Evolutionary conservation across 2,329 filamentous ascomycete species (phyloP).

Genomic region (Dactylella cylindrospora): DNA sequence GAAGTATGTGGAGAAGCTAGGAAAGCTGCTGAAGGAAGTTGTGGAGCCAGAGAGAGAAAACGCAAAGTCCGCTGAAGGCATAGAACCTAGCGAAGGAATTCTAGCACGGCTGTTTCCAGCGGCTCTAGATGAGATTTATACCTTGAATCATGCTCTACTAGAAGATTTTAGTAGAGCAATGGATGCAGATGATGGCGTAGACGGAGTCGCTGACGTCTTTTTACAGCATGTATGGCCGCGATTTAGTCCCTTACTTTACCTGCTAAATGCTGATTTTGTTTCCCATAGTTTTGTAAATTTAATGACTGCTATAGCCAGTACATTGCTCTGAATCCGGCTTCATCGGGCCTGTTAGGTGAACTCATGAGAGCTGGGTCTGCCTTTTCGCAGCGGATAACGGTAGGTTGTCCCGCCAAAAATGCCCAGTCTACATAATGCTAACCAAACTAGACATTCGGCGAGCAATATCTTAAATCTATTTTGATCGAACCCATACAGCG

Average conservation of each 20-base stretch:
- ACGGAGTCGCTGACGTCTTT: slow-evolving; percentile 47
- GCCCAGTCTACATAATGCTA: too few species aligned
- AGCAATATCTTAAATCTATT: slow-evolving; percentile 85
- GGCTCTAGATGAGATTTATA: slow-evolving; percentile 75
- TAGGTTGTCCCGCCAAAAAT: slow-evolving; percentile 6
- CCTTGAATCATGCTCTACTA: slow-evolving; percentile 79
- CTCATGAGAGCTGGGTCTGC: slow-evolving; percentile 62
- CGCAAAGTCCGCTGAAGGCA: slow-evolving; percentile 25
- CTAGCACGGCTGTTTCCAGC: slow-evolving; percentile 76
- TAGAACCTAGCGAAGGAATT: slow-evolving; percentile 65
- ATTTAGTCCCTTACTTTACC: neutral
- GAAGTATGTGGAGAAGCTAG: slow-evolving; percentile 85
- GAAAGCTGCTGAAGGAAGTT: slow-evolving; percentile 77
- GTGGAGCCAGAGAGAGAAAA: slow-evolving; percentile 57
- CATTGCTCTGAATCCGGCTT: slow-evolving; percentile 57
- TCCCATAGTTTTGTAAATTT: slow-evolving; percentile 74
- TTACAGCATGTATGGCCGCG: slow-evolving; percentile 37
- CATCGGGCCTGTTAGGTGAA: slow-evolving; percentile 29
- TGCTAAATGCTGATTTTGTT: neutral
- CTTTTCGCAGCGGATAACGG: slow-evolving; percentile 70
- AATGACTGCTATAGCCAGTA: slow-evolving; percentile 90
- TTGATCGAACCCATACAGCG: slow-evolving; percentile 96
- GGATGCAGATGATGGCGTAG: slow-evolving; percentile 63
- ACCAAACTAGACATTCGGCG: slow-evolving; percentile 68
- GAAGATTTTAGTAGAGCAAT: slow-evolving; percentile 68